Percentiles rank a stretch among this genome's conserved stretches.
Conservation (phyloP, 768 basidiomycete genomes). For the Agrocybe pediades region DNA sequence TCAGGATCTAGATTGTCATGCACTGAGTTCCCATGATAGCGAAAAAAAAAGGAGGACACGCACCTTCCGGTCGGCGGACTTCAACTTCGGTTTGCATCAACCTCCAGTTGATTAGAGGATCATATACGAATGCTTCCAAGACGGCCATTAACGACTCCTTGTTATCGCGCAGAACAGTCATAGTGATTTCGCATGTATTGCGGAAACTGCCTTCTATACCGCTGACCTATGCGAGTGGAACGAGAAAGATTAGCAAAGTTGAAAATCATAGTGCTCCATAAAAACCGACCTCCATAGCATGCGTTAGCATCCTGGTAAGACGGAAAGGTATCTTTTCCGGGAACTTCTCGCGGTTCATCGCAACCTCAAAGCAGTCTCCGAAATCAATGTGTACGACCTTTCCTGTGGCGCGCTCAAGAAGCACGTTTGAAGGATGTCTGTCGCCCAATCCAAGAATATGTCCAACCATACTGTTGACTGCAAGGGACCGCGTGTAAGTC, state of each 20-base stretch:
- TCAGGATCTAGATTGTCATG: slow-evolving; percentile 41
- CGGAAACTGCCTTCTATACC: slow-evolving; percentile 98
- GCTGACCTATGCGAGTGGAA: slow-evolving; percentile 63
- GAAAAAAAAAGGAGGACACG: slow-evolving; percentile 10
- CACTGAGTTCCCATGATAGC: slow-evolving; percentile 2
- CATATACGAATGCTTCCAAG: slow-evolving; percentile 97
- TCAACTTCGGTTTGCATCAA: slow-evolving; percentile 86
- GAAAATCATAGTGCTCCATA: background rate
- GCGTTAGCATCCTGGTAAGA: slow-evolving; percentile 95
- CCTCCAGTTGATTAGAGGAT: slow-evolving; percentile 97
- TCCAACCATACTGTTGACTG: slow-evolving; percentile 98
- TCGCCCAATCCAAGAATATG: slow-evolving; percentile 98
- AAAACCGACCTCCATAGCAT: slow-evolving; percentile 91
- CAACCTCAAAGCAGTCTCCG: slow-evolving; percentile 98
- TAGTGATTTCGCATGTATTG: slow-evolving; percentile 95
- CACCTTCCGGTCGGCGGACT: slow-evolving; percentile 68
- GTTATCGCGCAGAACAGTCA: slow-evolving; percentile 94
- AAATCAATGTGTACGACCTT: slow-evolving; percentile 97
- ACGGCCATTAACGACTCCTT: slow-evolving; percentile 99
- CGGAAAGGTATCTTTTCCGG: slow-evolving; percentile 99
- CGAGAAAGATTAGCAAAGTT: slow-evolving; percentile 15
- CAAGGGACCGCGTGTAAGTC: slow-evolving; percentile 93
- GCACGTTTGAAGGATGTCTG: slow-evolving; percentile 93
- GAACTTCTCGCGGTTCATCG: slow-evolving; percentile 98
- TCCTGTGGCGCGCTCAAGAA: slow-evolving; percentile 89